Evolutionary conservation across 306 rosid genomes (phyloP), one percentile per base, ranked within the genome.

Genomic region (Begonia loranthoides): DNA sequence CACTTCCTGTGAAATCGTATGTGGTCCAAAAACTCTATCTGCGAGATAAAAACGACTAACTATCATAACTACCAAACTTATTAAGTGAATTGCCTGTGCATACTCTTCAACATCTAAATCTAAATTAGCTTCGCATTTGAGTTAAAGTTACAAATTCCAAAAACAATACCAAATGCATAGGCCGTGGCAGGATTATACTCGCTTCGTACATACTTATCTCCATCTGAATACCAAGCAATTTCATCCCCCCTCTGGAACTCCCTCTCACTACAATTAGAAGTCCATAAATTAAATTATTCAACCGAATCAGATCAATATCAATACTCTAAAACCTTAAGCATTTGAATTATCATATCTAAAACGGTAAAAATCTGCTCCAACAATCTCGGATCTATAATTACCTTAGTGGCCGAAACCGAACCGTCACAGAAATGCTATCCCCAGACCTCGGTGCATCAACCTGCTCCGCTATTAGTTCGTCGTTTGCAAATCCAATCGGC

Each of bases 341-440:
- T 54, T 9, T 57, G 87, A 94, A 28, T 28, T 28, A 28, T 4
- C 9, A 28, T 28, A 28, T 28, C 36, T 5, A 1, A 28, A 28
- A 7, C 36, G 36, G 36, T 5, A 28, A 28, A 28, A 7, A 92
- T 87, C 96, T 64, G 82, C 71, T 66, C 65, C 67, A 62, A 45
- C 28, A 41, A 38, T 10, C 61, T 45, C 79, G 80, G 96, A 92
- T 87, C 96, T 73, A 74, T 48, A 66, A 60, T 70, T 83, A 92
- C 96, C 99, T 92, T 78, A 92, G 56, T 9, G 99, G 96, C 55
- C 99, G 74, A 62, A 92, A 92, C 73, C 99, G 89, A 83, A 92
- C 83, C 74, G 99, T 92, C 58, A 92, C 99, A 21, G 94, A 87
- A 61, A 92, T 92, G 71, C 99, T 92, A 61, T 92, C 99, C 28